phyloP scores from a whole-genome alignment of 169 alveolate genomes.

The Plasmodium reichenowi region DNA sequence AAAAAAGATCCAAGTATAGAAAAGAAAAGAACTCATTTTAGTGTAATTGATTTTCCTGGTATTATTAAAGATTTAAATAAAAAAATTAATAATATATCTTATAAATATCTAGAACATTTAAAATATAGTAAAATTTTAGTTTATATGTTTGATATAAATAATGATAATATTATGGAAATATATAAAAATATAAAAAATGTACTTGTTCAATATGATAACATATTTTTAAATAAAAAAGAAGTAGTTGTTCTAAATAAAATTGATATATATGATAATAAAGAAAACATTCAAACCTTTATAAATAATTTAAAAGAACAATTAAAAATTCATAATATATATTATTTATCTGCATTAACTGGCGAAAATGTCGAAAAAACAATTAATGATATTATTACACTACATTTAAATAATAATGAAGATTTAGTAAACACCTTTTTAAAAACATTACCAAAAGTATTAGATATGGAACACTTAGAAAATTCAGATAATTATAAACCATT shows the following conservation, averaged over 20 bases:
- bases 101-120: slow-evolving; percentile 56
- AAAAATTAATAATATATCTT: slow-evolving; percentile 48
- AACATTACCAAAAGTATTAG: slow-evolving; percentile 52
- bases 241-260: slow-evolving; percentile 78
- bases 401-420: slow-evolving; percentile 23
- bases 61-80: slow-evolving; percentile 55
- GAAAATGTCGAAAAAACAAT: slow-evolving; percentile 65
- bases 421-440: slow-evolving; percentile 27
- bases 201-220: slow-evolving; percentile 40
- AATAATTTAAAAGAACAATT: slow-evolving; percentile 39
- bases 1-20: not conserved
- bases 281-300: slow-evolving; percentile 2
- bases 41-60: slow-evolving; percentile 75
- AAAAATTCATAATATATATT: slow-evolving; percentile 42
- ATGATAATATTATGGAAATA: slow-evolving; percentile 26
- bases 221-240: slow-evolving; percentile 34
- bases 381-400: slow-evolving; percentile 24
- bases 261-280: slow-evolving; percentile 65
- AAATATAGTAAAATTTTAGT: slow-evolving; percentile 66
- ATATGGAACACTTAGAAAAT: slow-evolving; percentile 76
- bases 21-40: slow-evolving; percentile 24
- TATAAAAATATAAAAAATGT: slow-evolving; percentile 63
- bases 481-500: slow-evolving; percentile 80
- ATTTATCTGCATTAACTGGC: slow-evolving; percentile 75
- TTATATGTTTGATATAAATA: slow-evolving; percentile 72